A percentile compares a stretch with the other conserved stretches of the same genome.
These are phyloP conservation scores for Cryptococcus sp. DNA, from an alignment of 1,284 basidiomycete species.

Conservation along the genomic window DNA sequence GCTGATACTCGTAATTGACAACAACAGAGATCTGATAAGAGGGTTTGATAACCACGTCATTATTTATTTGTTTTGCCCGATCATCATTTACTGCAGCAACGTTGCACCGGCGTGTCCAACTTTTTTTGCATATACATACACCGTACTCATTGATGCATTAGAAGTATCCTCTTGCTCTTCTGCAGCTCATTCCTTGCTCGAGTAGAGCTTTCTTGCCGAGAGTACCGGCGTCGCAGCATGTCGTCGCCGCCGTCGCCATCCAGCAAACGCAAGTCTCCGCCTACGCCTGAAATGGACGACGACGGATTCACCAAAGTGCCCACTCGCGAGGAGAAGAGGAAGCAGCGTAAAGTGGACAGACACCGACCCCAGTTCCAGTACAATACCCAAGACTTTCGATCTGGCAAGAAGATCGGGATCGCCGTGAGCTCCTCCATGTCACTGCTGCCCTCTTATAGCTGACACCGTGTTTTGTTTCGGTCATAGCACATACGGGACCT, in stretches of 20 bases:
- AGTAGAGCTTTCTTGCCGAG: not conserved
- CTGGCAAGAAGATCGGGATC: slow-evolving; percentile 69
- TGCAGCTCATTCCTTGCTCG: not conserved
- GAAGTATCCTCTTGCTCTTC: too few relatives aligned
- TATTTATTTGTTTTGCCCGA: too few relatives aligned
- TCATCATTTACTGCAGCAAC: too few relatives aligned
- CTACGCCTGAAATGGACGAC: slow-evolving; percentile 1
- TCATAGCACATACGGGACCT: slow-evolving; percentile 79
- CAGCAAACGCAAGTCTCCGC: slow-evolving; percentile 8
- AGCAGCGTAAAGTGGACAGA: slow-evolving; percentile 71
- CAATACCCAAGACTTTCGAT: slow-evolving; percentile 68
- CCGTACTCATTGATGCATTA: too few relatives aligned
- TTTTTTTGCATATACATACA: too few relatives aligned
- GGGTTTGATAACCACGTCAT: too few relatives aligned
- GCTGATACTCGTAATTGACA: too few relatives aligned
- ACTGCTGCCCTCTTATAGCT: not conserved
- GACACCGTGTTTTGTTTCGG: not conserved
- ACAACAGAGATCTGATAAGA: too few relatives aligned
- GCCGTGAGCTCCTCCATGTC: slow-evolving; percentile 60
- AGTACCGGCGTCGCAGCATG: not conserved
- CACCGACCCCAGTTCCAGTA: slow-evolving; percentile 77
- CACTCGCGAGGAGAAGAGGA: slow-evolving; percentile 62
- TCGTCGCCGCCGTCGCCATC: not conserved
- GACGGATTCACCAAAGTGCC: slow-evolving; percentile 67
- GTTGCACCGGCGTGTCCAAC: too few relatives aligned